Base-by-base conservation (phyloP, 495 filamentous ascomycete genomes). In the Hypoxylon intermedium region DNA sequence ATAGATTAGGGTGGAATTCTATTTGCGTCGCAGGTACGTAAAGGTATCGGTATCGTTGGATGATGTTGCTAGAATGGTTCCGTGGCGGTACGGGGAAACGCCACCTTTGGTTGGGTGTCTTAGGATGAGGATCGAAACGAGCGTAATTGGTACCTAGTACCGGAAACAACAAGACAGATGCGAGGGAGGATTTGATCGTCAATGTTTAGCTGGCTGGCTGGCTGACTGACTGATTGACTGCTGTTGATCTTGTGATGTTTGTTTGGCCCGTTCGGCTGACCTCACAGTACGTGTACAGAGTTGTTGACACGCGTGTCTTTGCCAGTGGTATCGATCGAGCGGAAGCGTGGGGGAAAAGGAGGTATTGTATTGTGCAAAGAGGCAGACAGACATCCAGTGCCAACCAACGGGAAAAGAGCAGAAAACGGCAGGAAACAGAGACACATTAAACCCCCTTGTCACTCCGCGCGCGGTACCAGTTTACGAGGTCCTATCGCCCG, bases 91-190 rank as follows among this genome's bases (percentile, higher is more conserved):
- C 41, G 20, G 34, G n/a, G 45, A 49, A 52, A 37, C 45, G 53
- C 31, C 46, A 58, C 37, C 26, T 28, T 26, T 56, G 30, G 33
- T 34, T 18, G 2, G 36, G 36, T 9, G 15, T 26, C 26, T 47
- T 41, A 46, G 58, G 28, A 48, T 23, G 51, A 24, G 24, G 59
- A 42, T 37, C 43, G n/a, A 73, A 86, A 86, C 79, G 84, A 87
- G 73, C 72, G 85, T 71, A 85, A 83, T 74, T 64, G 81, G 83
- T 75, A 86, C 72, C 33, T 72, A 85, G 79, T 83, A 81, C 81
- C 82, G 61, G 52, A 38, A 11, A 15, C 15, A 38, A 38, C 24
- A 26, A 50, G 60, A 51, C 43, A 42, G 28, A 47, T 36, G 52
- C 38, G 33, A 60, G 44, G 44, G 42, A 36, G 24, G 37, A 44